Evolutionary conservation across 2,329 filamentous ascomycete genomes (phyloP).

Genomic region (Neophaeococcomyces aloes): DNA sequence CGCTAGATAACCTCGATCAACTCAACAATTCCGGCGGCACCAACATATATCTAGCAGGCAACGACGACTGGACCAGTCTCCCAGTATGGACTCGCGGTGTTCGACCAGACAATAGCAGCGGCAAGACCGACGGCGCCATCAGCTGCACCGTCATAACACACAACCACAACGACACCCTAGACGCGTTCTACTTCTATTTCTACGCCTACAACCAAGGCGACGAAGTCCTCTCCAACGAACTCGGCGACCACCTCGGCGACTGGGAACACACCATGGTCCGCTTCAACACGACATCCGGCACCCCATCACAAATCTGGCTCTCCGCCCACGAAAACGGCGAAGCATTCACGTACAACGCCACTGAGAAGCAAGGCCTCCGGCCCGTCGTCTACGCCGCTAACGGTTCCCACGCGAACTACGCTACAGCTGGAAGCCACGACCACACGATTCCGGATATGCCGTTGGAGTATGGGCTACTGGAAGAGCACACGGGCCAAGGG

Average conservation of each 20-base stretch:
- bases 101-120: slow-evolving; percentile 40
- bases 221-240: slow-evolving; percentile 40
- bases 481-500: slow-evolving; percentile 47
- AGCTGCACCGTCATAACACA: slow-evolving; percentile 49
- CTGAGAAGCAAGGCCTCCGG: slow-evolving; percentile 43
- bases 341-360: slow-evolving; percentile 47
- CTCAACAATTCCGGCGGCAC: slow-evolving; percentile 40
- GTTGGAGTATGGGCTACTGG: slow-evolving; percentile 30
- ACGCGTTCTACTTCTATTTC: slow-evolving; percentile 56
- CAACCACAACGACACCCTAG: slow-evolving; percentile 44
- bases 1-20: slow-evolving; percentile 38
- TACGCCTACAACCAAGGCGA: slow-evolving; percentile 40
- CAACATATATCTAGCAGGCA: slow-evolving; percentile 41
- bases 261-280: slow-evolving; percentile 44
- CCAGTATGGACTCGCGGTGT: slow-evolving; percentile 44
- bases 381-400: slow-evolving; percentile 50
- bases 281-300: slow-evolving; percentile 41
- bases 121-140: slow-evolving; percentile 41
- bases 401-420: slow-evolving; percentile 57
- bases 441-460: slow-evolving; percentile 52
- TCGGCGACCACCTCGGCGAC: slow-evolving; percentile 54
- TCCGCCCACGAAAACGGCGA: slow-evolving; percentile 53
- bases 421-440: slow-evolving; percentile 47
- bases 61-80: slow-evolving; percentile 36
- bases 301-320: slow-evolving; percentile 50